Conservation (phyloP, 116 monocot genomes). For the Trichopus zeylanicus region DNA sequence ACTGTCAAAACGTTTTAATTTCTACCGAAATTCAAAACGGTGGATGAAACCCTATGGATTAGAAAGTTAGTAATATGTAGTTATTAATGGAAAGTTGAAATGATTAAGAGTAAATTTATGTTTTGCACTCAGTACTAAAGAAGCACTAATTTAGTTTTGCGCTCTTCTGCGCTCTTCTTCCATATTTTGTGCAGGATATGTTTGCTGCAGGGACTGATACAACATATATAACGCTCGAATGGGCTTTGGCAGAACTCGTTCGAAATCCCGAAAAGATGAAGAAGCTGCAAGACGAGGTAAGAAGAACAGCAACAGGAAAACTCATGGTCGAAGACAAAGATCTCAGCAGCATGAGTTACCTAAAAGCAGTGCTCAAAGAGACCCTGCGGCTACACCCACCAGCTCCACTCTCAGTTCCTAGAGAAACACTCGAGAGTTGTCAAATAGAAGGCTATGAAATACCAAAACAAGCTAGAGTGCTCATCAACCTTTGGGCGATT, state of each 20-base stretch:
- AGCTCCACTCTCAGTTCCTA: background rate
- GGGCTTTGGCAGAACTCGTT: slow-evolving; percentile 9
- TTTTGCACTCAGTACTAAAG: no score
- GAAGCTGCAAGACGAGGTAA: background rate
- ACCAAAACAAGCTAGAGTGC: background rate
- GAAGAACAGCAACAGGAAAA: background rate
- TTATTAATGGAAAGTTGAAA: no score
- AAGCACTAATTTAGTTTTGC: no score
- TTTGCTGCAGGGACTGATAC: slow-evolving; percentile 5
- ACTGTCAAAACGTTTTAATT: no score
- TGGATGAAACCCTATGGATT: no score
- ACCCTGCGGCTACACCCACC: background rate
- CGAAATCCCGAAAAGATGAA: background rate
- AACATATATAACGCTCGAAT: background rate
- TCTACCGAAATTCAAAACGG: no score
- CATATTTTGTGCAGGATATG: slow-evolving; percentile 4
- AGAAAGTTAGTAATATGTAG: no score
- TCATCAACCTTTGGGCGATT: slow-evolving; percentile 1
- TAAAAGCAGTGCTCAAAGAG: background rate
- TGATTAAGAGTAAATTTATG: no score
- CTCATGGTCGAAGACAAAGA: slow-evolving; percentile 2
- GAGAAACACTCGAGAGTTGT: background rate
- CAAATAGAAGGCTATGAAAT: background rate
- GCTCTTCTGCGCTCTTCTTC: background rate
- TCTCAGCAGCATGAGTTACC: background rate